Evolutionary conservation across 2,329 filamentous ascomycete species (phyloP), one percentile per base, ranked within the genome.

Genomic region (Monilinia laxa): DNA sequence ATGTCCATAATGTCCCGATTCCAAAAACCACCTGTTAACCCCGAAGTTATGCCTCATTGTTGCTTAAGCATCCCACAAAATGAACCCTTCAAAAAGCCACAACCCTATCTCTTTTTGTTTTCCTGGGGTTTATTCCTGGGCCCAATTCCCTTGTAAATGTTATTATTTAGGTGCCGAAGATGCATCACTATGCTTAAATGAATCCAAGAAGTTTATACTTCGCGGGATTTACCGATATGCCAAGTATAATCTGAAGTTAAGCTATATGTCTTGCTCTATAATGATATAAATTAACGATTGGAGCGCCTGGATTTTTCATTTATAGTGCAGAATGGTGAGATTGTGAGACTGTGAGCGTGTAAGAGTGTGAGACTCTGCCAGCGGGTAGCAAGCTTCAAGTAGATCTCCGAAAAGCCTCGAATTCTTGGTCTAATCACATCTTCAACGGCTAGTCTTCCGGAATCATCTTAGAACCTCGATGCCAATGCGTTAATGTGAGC

Each of bases 41-140:
- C 45, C 58, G 20, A 18, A 9, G n/a, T 31, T 51, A 51, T 25
- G 10, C 45, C 28, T 60, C 28, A 38, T 60, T 18, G 1, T 7
- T 47, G 5, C 2, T 47, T 1, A 47, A 18, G 16, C 16, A 60
- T 35, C 28, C 57, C 38, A 40, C 38, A 11, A 40, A 40, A 40
- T 40, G 38, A 40, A 20, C 16, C 16, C 14, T 47, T 47, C 14
- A 18, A 16, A 16, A 47, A 47, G 14, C 56, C 56, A 59, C 42
- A 59, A 59, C 25, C 47, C 31, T 47, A 20, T 7, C 18, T 59
- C 12, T 47, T 59, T 59, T n/a, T 14, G 28, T 16, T 12, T 64
- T 65, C n/a, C 53, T 65, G 31, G 62, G 62, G 42, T 59, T 59
- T 58, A 40, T 59, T 38, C 6, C 62, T 65, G 40, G 53, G 52